A percentile compares a stretch with the other conserved stretches of the same genome.
phyloP scores from a whole-genome alignment of 2,329 filamentous ascomycete genomes.

The Pseudogymnoascus pannorum region DNA sequence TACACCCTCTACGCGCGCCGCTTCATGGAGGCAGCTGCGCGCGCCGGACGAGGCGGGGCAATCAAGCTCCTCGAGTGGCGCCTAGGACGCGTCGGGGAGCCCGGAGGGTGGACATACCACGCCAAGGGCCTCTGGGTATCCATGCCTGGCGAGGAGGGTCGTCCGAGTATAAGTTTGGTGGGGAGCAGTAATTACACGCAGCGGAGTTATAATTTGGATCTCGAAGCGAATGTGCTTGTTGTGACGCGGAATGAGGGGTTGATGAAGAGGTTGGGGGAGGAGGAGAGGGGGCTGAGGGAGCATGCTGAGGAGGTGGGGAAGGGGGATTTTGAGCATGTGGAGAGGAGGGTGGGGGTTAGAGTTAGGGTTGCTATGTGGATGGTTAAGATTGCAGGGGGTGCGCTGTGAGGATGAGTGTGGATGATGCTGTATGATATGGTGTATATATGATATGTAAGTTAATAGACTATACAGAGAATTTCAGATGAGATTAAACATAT shows the following conservation, averaged over 20 bases:
- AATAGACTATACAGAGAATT: background rate
- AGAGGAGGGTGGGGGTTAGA: constrained; percentile 76
- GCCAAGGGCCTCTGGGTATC: constrained; percentile 94
- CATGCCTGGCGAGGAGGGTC: constrained; percentile 45
- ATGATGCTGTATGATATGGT: background rate
- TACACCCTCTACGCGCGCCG: constrained; percentile 82
- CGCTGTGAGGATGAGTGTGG: constrained; percentile 48
- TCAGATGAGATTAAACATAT: no score
- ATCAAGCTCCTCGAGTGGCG: constrained; percentile 85
- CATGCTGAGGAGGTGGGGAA: constrained; percentile 61
- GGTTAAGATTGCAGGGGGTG: constrained; percentile 76
- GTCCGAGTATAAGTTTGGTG: constrained; percentile 73
- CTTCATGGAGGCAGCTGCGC: constrained; percentile 51
- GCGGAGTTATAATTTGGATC: constrained; percentile 82
- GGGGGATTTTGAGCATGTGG: constrained; percentile 72
- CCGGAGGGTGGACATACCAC: constrained; percentile 92
- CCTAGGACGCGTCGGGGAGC: constrained; percentile 69
- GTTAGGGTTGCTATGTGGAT: constrained; percentile 93
- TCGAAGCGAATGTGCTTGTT: constrained; percentile 83
- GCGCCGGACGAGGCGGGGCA: constrained; percentile 40
- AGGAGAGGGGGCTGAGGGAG: constrained; percentile 73
- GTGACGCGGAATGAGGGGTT: constrained; percentile 70
- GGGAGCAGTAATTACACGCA: constrained; percentile 96
- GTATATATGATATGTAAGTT: background rate
- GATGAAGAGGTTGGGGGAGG: constrained; percentile 65